Evolutionary conservation across 495 filamentous ascomycete genomes (phyloP), one percentile per base, ranked within the genome.

Genomic region (Hypoxylon rickii): DNA sequence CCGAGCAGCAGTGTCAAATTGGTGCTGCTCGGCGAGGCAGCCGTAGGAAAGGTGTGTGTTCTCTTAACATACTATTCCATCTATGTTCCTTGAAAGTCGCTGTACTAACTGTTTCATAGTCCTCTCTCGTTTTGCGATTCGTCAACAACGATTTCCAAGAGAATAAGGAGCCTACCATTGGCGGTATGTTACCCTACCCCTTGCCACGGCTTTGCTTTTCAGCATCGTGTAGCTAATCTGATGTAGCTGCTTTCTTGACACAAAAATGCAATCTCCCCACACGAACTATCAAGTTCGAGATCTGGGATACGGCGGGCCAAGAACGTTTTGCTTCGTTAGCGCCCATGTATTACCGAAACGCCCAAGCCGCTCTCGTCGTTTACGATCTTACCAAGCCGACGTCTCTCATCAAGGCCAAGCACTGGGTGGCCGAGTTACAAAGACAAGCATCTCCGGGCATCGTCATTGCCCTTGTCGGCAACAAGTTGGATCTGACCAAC

Each of bases 131-230:
- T 47, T 83, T 98, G 62, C 90, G 94, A 65, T 98, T 98, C 71
- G 94, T 98, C 69, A 98, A 97, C 82, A 92, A 98, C 77, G 94
- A 97, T 76, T 98, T 97, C 67, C 94, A 98, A 79, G 95, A 97
- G 75, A 98, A 98, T 73, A 98, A 98, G 79, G 94, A 98, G 70
- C 94, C 94, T 37, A 98, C 94, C 45, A 98, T 98, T 78, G 94
- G 94, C 79, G 93, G 93, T 96, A 83, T 67, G 85, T 71, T 32
- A 17, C 8, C 15, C 18, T n/a, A 6, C 46, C 55, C 47, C 46
- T 50, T 44, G 3, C 3, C 5, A 36, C 3, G 36, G 47, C 49
- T 3, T 16, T 36, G 19, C 18, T 41, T 44, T 26, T 13, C 12
- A 52, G 13, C 41, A 24, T 19, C 18, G 31, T 29, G 8, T 3